Evolutionary conservation across 768 basidiomycete species (phyloP), one percentile per base, ranked within the genome.

Genomic region (Phylloporus sp.): DNA sequence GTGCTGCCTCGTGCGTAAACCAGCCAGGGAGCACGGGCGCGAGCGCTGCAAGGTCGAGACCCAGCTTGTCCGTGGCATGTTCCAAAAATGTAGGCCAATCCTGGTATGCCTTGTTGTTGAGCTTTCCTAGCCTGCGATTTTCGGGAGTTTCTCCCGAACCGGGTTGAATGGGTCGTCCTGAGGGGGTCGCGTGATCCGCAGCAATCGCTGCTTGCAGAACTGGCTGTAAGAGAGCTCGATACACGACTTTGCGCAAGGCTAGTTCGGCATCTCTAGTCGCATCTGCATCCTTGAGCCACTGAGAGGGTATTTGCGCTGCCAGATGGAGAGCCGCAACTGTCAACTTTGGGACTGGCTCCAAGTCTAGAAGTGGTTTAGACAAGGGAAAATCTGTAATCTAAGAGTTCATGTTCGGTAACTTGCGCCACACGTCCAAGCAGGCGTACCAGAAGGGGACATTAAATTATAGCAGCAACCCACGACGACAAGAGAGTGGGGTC

Each of bases 391-490:
- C 84, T 79, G 42, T 13, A 42, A 41, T 15, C 35, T 28, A 10
- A 28, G 37, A 27, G 22, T 46, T 50, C 40, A 50, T 36, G 24
- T 50, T 32, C 35, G 37, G 38, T 23, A 32, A 21, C 21, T 33
- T 32, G 26, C 38, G 8, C 29, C 38, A 36, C 14, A 29, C 41
- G 46, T 27, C 35, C 22, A 37, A n/a, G n/a, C 20, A 9, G n/a
- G 29, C 65, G 29, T 36, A 62, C 83, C 82, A 57, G 70, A 61
- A 10, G 73, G 65, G 24, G 69, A 65, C 68, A 88, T 75, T 52
- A 86, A 70, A 59, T 89, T 88, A 62, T 89, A 90, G 62, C 87
- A 90, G 50, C 87, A 90, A 4, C 87, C 86, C 14, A 88, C 85
- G 8, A 80, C 72, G 34, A 85, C 73, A 1, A 78, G 69, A 3